These are phyloP conservation scores for Calocybe indica DNA, from an alignment of 768 basidiomycete species.

Conservation along the genomic window DNA sequence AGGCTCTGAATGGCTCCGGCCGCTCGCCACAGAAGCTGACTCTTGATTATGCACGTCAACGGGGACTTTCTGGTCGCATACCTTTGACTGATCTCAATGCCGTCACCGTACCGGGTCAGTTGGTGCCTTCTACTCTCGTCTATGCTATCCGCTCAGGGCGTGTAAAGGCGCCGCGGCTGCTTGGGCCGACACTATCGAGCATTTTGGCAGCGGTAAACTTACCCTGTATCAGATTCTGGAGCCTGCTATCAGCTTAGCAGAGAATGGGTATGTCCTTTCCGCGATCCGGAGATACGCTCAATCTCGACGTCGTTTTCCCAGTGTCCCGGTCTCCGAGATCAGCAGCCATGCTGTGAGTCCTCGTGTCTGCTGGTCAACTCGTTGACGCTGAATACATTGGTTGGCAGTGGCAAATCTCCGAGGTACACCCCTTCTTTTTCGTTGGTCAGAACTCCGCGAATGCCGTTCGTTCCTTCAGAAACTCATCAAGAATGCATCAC, in stretches of 20 bases:
- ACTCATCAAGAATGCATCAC: conserved; percentile 77
- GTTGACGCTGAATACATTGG: conserved; percentile 1
- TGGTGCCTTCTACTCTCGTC: not conserved
- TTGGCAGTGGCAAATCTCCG: conserved; percentile 50
- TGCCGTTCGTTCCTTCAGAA: conserved; percentile 26
- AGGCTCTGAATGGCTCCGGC: conserved; percentile 91
- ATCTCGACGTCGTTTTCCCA: no score
- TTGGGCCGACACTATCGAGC: conserved; percentile 86
- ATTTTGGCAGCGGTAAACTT: conserved; percentile 72
- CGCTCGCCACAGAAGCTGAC: conserved; percentile 75
- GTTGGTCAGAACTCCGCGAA: not conserved
- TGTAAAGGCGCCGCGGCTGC: conserved; percentile 81
- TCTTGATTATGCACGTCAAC: conserved; percentile 62
- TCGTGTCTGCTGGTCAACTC: conserved; percentile 3
- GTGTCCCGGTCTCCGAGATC: conserved; percentile 78
- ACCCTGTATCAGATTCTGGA: conserved; percentile 64
- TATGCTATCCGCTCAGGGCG: conserved; percentile 1
- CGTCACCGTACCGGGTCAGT: conserved; percentile 80
- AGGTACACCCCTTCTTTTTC: conserved; percentile 27
- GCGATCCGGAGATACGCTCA: no score
- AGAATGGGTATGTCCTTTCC: conserved; percentile 64
- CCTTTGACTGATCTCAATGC: conserved; percentile 79
- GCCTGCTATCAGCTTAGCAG: conserved; percentile 88
- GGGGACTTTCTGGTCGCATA: conserved; percentile 70
- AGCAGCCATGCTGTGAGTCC: conserved; percentile 49